phyloP scores from a whole-genome alignment of 2,329 filamentous ascomycete species.

The Colletotrichum godetiae region DNA sequence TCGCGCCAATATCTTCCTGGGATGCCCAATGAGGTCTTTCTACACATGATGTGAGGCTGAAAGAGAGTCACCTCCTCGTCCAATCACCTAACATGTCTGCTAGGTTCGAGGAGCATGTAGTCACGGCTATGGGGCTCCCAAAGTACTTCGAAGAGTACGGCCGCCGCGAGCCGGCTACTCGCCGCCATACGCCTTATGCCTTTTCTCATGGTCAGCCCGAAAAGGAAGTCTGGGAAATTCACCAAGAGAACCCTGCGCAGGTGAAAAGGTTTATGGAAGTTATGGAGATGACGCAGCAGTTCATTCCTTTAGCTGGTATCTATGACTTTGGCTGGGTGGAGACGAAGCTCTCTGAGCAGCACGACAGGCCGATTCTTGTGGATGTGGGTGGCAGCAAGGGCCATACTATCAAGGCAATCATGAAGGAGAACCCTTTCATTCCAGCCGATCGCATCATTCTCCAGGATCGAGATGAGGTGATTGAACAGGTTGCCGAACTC shows the following conservation, averaged over 20 bases:
- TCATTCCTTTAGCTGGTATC: conserved; percentile 40
- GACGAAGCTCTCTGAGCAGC: background rate
- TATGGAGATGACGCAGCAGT: conserved; percentile 42
- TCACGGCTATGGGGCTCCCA: conserved; percentile 39
- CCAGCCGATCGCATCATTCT: conserved; percentile 27
- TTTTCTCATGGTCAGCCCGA: conserved; percentile 44
- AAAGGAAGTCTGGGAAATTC: conserved; percentile 46
- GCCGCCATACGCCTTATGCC: conserved; percentile 41
- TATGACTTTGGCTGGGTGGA: conserved; percentile 48
- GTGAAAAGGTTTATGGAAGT: conserved; percentile 42
- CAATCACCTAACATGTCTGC: background rate
- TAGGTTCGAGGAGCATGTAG: conserved; percentile 43
- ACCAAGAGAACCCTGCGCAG: conserved; percentile 39
- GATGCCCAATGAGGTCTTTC: conserved; percentile 32
- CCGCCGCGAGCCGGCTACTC: conserved; percentile 43
- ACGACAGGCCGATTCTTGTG: conserved; percentile 41
- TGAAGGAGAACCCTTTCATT: conserved; percentile 24
- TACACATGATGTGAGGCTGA: conserved; percentile 24
- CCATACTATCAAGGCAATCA: conserved; percentile 38
- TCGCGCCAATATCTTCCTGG: conserved; percentile 35
- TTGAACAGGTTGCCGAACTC: conserved; percentile 11
- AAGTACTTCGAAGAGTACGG: conserved; percentile 47
- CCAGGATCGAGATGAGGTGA: conserved; percentile 38
- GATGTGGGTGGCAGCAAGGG: conserved; percentile 49
- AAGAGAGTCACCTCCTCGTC: background rate